Evolutionary conservation across 2,329 filamentous ascomycete genomes (phyloP), one percentile per base, ranked within the genome.

Genomic region (Apiospora saccharicola): DNA sequence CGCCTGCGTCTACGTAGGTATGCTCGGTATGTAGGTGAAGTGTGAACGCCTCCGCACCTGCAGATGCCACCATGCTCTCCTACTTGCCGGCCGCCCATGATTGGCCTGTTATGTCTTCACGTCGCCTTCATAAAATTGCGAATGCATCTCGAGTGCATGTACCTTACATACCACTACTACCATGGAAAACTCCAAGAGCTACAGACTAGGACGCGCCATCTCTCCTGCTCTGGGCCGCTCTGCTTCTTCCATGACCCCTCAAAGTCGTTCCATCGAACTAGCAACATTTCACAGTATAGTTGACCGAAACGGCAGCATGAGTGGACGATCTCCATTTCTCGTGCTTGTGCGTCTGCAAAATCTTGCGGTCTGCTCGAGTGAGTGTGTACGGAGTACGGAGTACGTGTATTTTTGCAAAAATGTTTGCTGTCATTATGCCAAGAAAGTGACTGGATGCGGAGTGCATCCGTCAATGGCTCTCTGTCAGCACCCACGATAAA

Each of bases 401-500:
- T 41, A 41, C 37, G 37, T 26, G n/a, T 26, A 51, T 14, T 26
- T 51, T 51, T 51, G 49, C n/a, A 3, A 26, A 51, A 14, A 14
- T 41, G 34, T 24, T 64, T 64, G 57, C 57, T 64, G 57, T 64
- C 22, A 30, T 41, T 19, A 19, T 10, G 34, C 57, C 34, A 41
- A 22, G 3, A 41, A 64, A 64, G 34, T 37, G 19, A 5, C 7
- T n/a, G 34, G 34, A 41, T 24, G 34, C 34, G 13, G 26, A 30
- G 26, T 30, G 26, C 26, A 14, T 64, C 57, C 57, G 34, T 22
- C 53, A 14, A 61, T 41, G 34, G 34, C 57, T 24, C 41, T 19
- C 57, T 64, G 57, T 24, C 57, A 64, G 57, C 57, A 14, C 57
- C 57, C 57, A 64, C 19, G 34, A 64, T 64, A 64, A 30, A 64